Base-by-base conservation (phyloP, 2,329 filamentous ascomycete genomes). In the Penicillium sp. region DNA sequence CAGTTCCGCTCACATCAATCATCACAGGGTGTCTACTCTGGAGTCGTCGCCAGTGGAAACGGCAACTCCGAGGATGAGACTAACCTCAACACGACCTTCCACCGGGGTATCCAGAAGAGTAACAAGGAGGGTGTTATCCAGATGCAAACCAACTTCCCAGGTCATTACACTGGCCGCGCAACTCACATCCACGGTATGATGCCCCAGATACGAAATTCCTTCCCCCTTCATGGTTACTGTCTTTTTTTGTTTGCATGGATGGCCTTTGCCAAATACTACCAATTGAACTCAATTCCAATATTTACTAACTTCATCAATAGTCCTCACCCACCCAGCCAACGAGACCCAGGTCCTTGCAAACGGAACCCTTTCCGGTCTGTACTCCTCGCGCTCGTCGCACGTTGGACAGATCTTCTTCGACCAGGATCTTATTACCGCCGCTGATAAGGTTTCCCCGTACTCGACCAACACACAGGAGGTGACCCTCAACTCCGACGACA, bases 381-480 rank as follows among this genome's bases (percentile, higher is more conserved):
- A 70, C 58, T 65, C 61, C 15, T 23, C 70, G 13, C 76, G 73
- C 50, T 78, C 83, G 56, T 79, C 81, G 8, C 85, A 88, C 72
- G 78, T 87, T 39, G 85, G 86, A 19, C 86, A 89, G 69, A 67
- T 86, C 50, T 88, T 85, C 78, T 85, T 85, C 55, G 84, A 88
- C 69, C 81, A 87, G 68, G 75, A 78, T 60, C 79, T 88, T 10
- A 79, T 84, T 62, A 64, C 65, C 27, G 60, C 75, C 39, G 82
- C 87, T 53, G 80, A 85, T 59, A 69, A 70, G 10, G 75, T 72
- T 1, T 57, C 67, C 0, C 81, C 82, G 0, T 84, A 84, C 70
- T 70, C 58, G 5, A 68, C 69, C 55, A 84, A 84, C 71, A 77
- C 72, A 0, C 76, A 81, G 58, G 50, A 61, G 0, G 53, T 81